Evolutionary conservation across 179 eudicot genomes (phyloP).

Genomic region (Drosera spatulata): DNA sequence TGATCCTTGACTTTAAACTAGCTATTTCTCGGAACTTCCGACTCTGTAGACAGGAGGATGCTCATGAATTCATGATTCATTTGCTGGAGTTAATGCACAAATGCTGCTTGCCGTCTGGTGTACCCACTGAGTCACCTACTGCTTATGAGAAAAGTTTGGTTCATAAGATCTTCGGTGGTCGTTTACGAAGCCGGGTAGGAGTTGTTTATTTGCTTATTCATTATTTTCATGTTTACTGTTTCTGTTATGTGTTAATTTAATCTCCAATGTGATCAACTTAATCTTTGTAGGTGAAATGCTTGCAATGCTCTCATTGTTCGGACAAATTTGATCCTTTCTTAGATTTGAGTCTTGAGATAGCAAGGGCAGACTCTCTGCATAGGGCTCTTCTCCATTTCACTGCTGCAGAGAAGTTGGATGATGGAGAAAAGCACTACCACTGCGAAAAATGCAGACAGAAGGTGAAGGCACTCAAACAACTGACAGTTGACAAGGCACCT

Average conservation of each 20-base stretch:
- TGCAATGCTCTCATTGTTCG: conserved; percentile 77
- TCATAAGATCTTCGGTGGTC: conserved; percentile 94
- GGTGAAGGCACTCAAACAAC: conserved; percentile 89
- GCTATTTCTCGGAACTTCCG: conserved; percentile 86
- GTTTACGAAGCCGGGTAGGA: conserved; percentile 80
- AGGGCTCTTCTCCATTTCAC: conserved; percentile 79
- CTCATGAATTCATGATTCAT: conserved; percentile 98
- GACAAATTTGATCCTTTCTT: conserved; percentile 89
- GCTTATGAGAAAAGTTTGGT: conserved; percentile 96
- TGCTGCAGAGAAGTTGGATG: conserved; percentile 80
- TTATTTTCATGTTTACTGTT: not conserved
- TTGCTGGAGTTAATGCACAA: conserved; percentile 93
- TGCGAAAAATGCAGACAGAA: conserved; percentile 89
- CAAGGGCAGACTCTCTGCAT: conserved; percentile 61
- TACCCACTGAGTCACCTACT: conserved; percentile 81
- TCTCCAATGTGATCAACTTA: not conserved
- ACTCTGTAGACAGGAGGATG: conserved; percentile 94
- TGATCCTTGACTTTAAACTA: conserved; percentile 49
- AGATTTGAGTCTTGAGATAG: conserved; percentile 91
- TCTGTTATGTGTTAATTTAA: not conserved
- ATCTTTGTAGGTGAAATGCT: conserved; percentile 68
- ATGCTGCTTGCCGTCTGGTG: conserved; percentile 91
- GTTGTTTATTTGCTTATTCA: not conserved
- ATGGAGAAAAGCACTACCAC: conserved; percentile 80
- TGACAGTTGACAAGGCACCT: conserved; percentile 76